phyloP scores from a whole-genome alignment of 176 grass and related monocot genomes.

The Juncus effusus region DNA sequence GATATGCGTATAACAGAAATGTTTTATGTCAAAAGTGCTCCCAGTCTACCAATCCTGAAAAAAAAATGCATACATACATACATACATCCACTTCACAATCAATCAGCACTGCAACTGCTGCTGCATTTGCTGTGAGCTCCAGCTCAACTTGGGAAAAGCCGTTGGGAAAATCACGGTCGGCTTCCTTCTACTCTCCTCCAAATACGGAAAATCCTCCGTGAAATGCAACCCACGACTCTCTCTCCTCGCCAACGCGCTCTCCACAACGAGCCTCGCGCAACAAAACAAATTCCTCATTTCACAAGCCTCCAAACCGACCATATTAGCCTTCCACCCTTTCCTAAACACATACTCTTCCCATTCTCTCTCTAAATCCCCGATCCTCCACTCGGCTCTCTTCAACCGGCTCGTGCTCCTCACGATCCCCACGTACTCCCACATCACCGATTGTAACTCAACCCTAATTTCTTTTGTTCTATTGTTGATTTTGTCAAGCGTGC shows the following conservation, averaged over 20 bases:
- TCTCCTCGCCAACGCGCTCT: conserved; percentile 72
- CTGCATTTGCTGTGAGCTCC: conserved; percentile 90
- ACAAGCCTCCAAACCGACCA: conserved; percentile 73
- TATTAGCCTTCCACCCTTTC: conserved; percentile 69
- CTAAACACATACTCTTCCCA: conserved; percentile 74
- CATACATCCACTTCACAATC: not conserved
- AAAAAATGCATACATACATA: conserved; percentile 12
- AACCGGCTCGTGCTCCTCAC: conserved; percentile 75
- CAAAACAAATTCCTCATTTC: conserved; percentile 95
- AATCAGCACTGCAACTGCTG: conserved; percentile 54
- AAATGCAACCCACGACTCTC: conserved; percentile 92
- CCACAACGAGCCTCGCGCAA: conserved; percentile 76
- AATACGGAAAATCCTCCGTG: conserved; percentile 84
- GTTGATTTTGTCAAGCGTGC: conserved; percentile 43
- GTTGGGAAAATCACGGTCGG: conserved; percentile 85
- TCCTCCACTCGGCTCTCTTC: conserved; percentile 89
- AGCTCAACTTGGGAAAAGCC: conserved; percentile 55
- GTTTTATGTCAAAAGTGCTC: too few species aligned
- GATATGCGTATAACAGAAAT: not conserved
- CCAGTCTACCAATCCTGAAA: not conserved
- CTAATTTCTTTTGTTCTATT: conserved; percentile 55
- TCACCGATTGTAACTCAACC: conserved; percentile 67
- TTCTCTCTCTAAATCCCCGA: conserved; percentile 79
- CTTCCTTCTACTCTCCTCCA: conserved; percentile 93
- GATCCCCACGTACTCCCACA: conserved; percentile 95